phyloP scores from a whole-genome alignment of 495 filamentous ascomycete genomes.

The Margaritispora aquatica region DNA sequence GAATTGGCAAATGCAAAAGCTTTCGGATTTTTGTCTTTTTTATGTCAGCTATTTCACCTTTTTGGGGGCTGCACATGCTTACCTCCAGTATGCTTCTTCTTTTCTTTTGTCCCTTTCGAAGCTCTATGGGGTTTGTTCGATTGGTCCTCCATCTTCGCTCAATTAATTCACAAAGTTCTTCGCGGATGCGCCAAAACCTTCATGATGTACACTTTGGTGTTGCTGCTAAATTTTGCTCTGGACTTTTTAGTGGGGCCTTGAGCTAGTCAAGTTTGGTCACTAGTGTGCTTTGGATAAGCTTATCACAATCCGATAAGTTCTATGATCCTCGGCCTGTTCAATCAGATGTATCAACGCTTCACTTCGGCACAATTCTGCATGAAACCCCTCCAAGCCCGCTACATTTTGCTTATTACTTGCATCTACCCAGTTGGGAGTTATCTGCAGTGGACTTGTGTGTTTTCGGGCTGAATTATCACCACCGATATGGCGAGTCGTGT shows the following conservation, averaged over 20 bases:
- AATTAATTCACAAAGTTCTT: too few species aligned
- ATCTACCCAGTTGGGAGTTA: background rate
- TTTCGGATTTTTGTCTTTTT: conserved; percentile 74
- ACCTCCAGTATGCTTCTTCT: conserved; percentile 67
- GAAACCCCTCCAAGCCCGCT: background rate
- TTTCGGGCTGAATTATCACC: background rate
- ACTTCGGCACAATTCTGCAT: conserved; percentile 1
- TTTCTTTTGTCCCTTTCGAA: conserved; percentile 87
- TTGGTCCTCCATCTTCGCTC: conserved; percentile 72
- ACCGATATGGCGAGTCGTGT: background rate
- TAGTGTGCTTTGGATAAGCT: conserved; percentile 6
- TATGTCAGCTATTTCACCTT: background rate
- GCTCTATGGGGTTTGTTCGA: conserved; percentile 80
- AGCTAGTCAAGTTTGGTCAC: background rate
- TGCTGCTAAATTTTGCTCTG: conserved; percentile 3
- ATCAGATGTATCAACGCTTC: conserved; percentile 6
- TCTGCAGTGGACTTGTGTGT: background rate
- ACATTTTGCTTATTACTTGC: too few species aligned
- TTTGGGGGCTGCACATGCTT: background rate
- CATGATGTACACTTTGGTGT: too few species aligned
- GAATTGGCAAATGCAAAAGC: conserved; percentile 85
- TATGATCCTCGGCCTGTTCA: background rate
- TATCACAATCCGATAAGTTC: conserved; percentile 1
- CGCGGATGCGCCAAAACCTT: too few species aligned
- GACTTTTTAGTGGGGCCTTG: conserved; percentile 9